Evolutionary conservation across 371 early-diverging fungal genomes (phyloP), one percentile per base, ranked within the genome.

Genomic region (Zychaea mexicana): DNA sequence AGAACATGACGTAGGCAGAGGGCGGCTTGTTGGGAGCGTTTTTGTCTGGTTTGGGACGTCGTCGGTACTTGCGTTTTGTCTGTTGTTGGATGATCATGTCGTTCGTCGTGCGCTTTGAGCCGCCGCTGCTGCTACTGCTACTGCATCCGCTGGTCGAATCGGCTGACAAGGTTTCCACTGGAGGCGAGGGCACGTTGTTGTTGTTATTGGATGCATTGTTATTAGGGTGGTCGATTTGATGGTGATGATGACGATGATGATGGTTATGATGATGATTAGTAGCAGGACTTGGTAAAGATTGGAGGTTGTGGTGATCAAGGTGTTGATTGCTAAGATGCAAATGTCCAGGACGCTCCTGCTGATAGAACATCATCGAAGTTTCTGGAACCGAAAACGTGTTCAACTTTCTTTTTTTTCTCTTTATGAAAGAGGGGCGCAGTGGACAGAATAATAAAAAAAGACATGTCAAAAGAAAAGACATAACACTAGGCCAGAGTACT

Each of bases 1-100:
- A 78, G 58, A 83, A 85, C 77, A 81, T 79, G 13, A 85, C 81
- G 67, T 85, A 85, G 0, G 86, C 86, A 5, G 86, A 85, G 17
- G 76, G 72, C 13, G 86, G 85, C 46, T 82, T 84, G 19, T 67
- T 32, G 5, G 86, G 86, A 8, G 80, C 85, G 28, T 83, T 81
- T 17, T 71, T 67, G 58, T 85, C 86, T 4, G 78, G 70, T 61
- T 84, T 84, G 0, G 86, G 77, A 60, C 81, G 83, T 19, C 85
- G 70, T 38, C 78, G 72, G 56, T 85, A 84, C 65, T 80, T 79
- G 36, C 86, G 49, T 45, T 85, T 85, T 32, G 22, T n/a, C 24
- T 49, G 49, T 22, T 49, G 49, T 9, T 52, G 31, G 15, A 30
- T 33, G 2, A 30, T 36, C 24, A 49, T 36, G 8, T 13, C n/a